Evolutionary conservation across 1,139 yeast genomes (phyloP).

Genomic region (Scheffersomyces lignicola): DNA sequence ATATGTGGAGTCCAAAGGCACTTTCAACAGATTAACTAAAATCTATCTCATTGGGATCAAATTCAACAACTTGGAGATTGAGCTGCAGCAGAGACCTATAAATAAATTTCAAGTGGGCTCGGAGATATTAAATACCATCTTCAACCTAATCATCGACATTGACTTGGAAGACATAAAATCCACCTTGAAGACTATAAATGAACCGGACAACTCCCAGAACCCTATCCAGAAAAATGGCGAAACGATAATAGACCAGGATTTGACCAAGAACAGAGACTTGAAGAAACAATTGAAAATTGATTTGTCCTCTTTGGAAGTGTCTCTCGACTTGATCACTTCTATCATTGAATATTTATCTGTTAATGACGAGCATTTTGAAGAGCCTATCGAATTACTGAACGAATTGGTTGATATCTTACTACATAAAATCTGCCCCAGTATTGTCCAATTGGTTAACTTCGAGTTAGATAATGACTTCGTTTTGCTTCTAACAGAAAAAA

Average conservation of each 20-base stretch:
- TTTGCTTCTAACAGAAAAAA: constrained; percentile 48
- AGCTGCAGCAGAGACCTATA: constrained; percentile 8
- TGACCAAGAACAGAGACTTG: constrained; percentile 2
- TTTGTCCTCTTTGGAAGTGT: constrained; percentile 64
- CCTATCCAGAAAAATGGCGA: constrained; percentile 26
- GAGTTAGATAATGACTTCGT: constrained; percentile 22
- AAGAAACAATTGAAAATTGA: constrained; percentile 50
- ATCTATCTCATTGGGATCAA: constrained; percentile 60
- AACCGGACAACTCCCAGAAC: constrained; percentile 39
- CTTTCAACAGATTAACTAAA: constrained; percentile 43
- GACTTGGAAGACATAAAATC: constrained; percentile 42
- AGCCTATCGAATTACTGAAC: constrained; percentile 21
- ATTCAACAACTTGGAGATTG: constrained; percentile 56
- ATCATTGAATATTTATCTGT: constrained; percentile 59
- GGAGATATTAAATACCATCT: constrained; percentile 24
- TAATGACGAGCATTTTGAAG: constrained; percentile 22
- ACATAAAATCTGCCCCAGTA: constrained; percentile 36
- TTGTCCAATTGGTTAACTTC: constrained; percentile 39
- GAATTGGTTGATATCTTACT: constrained; percentile 28
- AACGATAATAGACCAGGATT: constrained; percentile 24
- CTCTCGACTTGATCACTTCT: constrained; percentile 75
- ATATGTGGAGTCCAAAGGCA: constrained; percentile 13
- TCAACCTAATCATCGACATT: constrained; percentile 32
- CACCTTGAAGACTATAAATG: constrained; percentile 19
- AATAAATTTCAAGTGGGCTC: constrained; percentile 23